Evolutionary conservation across 176 grass and related monocot genomes (phyloP).

Genomic region (Puya raimondii): DNA sequence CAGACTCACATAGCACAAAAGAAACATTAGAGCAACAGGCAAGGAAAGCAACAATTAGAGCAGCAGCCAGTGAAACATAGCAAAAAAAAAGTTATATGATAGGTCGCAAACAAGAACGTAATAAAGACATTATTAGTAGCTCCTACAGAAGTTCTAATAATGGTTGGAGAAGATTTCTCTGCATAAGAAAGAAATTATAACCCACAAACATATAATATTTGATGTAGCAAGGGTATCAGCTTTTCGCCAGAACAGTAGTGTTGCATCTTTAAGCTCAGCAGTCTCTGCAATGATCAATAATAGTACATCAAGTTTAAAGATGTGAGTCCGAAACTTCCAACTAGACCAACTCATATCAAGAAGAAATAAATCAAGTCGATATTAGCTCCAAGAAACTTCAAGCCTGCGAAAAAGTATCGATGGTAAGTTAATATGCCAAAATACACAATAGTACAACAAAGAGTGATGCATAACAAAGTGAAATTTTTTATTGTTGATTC

Average conservation of each 20-base stretch:
- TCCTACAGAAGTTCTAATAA: constrained; percentile 24
- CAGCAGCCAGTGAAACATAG: constrained; percentile 24
- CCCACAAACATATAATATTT: background rate
- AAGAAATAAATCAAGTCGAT: constrained; percentile 64
- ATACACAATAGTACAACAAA: background rate
- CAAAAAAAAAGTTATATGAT: constrained; percentile 21
- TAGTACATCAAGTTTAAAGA: constrained; percentile 76
- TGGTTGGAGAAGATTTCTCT: background rate
- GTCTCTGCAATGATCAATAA: constrained; percentile 83
- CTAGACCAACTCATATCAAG: constrained; percentile 22
- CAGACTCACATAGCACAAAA: constrained; percentile 21
- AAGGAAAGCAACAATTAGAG: background rate
- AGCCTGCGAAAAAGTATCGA: constrained; percentile 59
- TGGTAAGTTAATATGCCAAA: constrained; percentile 22
- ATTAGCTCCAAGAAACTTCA: constrained; percentile 75
- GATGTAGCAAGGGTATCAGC: constrained; percentile 23
- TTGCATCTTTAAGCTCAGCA: constrained; percentile 35
- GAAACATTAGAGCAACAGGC: constrained; percentile 11
- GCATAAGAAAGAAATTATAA: constrained; percentile 2
- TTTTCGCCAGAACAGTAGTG: constrained; percentile 7
- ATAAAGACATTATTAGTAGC: constrained; percentile 25
- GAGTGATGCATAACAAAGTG: background rate
- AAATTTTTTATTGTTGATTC: background rate
- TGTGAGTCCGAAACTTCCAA: constrained; percentile 89
- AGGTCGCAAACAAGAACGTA: constrained; percentile 22